Evolutionary conservation across 441 rosid genomes (phyloP).

Genomic region (Populus hybrid): DNA sequence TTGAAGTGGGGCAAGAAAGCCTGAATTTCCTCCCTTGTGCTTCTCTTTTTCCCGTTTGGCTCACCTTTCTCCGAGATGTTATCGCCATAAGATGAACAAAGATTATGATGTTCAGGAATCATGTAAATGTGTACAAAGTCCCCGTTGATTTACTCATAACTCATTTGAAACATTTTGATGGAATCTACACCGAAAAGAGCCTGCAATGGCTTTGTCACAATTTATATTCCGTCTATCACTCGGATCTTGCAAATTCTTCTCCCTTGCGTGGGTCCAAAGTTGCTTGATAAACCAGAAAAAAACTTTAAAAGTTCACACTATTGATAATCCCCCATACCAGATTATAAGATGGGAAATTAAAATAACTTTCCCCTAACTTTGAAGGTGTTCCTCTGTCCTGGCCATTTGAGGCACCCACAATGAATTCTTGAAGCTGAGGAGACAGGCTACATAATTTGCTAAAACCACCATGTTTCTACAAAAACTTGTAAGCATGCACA

Average conservation of each 20-base stretch:
- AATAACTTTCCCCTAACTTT: neutral
- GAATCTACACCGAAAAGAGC: constrained; percentile 47
- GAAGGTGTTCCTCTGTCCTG: constrained; percentile 60
- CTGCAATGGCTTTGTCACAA: constrained; percentile 50
- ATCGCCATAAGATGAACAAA: neutral
- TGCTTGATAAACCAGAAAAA: constrained; percentile 54
- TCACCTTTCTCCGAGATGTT: constrained; percentile 35
- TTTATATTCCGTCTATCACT: constrained; percentile 43
- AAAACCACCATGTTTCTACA: constrained; percentile 46
- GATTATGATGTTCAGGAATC: neutral
- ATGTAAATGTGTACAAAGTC: neutral
- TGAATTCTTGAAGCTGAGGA: constrained; percentile 57
- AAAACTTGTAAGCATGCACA: constrained; percentile 4
- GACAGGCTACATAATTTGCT: constrained; percentile 71
- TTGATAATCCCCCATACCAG: neutral
- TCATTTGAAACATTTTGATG: constrained; percentile 56
- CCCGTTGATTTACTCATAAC: constrained; percentile 44
- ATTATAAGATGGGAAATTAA: neutral
- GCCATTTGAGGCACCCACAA: constrained; percentile 59
- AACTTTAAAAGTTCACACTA: neutral
- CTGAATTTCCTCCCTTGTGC: constrained; percentile 50
- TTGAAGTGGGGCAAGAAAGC: constrained; percentile 63
- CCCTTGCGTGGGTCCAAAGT: constrained; percentile 53
- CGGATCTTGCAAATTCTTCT: constrained; percentile 64
- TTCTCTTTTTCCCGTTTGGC: constrained; percentile 38